Evolutionary conservation across 176 grass and related monocot genomes (phyloP), one percentile per base, ranked within the genome.

Genomic region (Eleusine coracana): DNA sequence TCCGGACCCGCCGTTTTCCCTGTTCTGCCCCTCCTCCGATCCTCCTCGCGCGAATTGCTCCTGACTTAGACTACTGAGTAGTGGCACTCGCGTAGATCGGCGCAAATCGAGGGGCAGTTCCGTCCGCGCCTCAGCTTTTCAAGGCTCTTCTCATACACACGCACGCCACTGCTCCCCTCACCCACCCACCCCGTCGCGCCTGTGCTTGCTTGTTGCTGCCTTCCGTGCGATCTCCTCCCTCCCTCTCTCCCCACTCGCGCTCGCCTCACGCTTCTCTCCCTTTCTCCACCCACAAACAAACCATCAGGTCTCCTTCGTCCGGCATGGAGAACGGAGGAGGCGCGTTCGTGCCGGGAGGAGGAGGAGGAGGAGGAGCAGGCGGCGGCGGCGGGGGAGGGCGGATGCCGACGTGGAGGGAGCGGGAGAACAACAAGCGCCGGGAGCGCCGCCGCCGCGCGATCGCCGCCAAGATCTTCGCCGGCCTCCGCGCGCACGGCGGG

Each of bases 391-490:
- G 81, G 13, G 90, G 81, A 7, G 90, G 85, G 8, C 74, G 97
- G 85, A 88, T 99, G 85, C 97, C 97, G 23, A 96, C 97, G 75
- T 99, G 93, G 97, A 75, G 91, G 77, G 97, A 99, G 86, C 66
- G 97, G 80, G 97, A 99, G 87, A 99, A 99, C 83, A 99, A 99
- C 87, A 89, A 90, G 89, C 82, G 97, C 21, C 34, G 97, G 45
- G 97, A 99, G 87, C 87, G 97, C 5, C 84, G 97, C 21, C 83
- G 97, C 50, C 88, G 97, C 14, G 93, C 97, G 77, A 99, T 96
- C 78, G 97, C 97, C 0, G 97, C 93, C 16, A 99, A 99, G 91
- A 94, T 99, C 76, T 99, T 96, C 87, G 1, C 91, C 0, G 97
- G 97, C 50, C 93, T 99, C 2, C 88, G 97, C 28, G 82, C 89